A percentile compares a stretch with the other conserved stretches of the same genome.
These are phyloP conservation scores for Trichoderma sp. DNA, from an alignment of 2,329 filamentous ascomycete species.

Conservation along the genomic window DNA sequence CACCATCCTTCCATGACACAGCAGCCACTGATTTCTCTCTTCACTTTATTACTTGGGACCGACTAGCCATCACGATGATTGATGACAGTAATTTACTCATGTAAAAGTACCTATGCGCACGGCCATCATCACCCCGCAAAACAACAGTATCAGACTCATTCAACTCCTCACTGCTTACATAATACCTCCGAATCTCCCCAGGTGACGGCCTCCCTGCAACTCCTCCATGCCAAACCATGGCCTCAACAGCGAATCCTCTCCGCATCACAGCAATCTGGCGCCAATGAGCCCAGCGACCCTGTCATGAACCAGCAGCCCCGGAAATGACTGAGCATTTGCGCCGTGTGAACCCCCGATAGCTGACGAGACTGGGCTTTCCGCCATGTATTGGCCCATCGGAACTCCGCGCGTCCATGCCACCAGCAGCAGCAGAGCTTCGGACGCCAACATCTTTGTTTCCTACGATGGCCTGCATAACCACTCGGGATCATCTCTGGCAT, in stretches of 20 bases:
- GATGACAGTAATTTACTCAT: neutral
- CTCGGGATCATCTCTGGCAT: conserved; percentile 28
- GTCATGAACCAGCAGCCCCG: neutral
- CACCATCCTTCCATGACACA: neutral
- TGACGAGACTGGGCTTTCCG: conserved; percentile 32
- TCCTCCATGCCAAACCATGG: neutral
- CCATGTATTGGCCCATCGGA: conserved; percentile 90
- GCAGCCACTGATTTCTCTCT: neutral
- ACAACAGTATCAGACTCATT: neutral
- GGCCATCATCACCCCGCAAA: neutral
- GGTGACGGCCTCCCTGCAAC: conserved; percentile 2
- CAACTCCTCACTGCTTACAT: conserved; percentile 2
- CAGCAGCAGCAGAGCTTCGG: conserved; percentile 59
- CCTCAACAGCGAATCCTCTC: neutral
- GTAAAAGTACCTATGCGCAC: neutral
- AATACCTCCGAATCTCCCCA: neutral
- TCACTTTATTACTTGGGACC: neutral
- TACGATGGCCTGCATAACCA: conserved; percentile 56
- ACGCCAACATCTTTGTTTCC: conserved; percentile 50
- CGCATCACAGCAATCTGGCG: conserved; percentile 8
- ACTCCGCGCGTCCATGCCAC: conserved; percentile 80
- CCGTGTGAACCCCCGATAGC: conserved; percentile 20
- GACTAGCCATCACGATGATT: neutral
- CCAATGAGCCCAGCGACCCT: conserved; percentile 3
- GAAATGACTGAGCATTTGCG: conserved; percentile 18